Percentiles rank a stretch among this genome's conserved stretches.
These are phyloP conservation scores for Hanseniaspora clermontiae DNA, from an alignment of 805 yeast genomes.

Conservation along the genomic window DNA sequence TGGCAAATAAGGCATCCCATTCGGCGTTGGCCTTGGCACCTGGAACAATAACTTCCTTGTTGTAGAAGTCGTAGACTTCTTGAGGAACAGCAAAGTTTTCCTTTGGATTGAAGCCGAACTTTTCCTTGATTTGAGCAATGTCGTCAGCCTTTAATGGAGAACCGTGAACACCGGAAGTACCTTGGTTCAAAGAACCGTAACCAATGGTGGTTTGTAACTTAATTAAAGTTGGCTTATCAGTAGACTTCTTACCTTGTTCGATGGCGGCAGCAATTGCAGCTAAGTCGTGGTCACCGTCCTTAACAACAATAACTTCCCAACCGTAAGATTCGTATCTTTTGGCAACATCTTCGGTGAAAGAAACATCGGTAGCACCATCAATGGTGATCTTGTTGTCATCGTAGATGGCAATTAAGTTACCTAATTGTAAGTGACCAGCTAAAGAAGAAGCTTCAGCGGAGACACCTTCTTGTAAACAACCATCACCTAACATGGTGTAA, in stretches of 20 bases:
- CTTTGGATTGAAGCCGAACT: conserved; percentile 79
- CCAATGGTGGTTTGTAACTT: conserved; percentile 87
- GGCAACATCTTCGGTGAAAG: conserved; percentile 87
- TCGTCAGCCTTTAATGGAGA: conserved; percentile 91
- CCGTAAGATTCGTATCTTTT: conserved; percentile 84
- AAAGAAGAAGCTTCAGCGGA: conserved; percentile 85
- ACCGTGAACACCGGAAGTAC: conserved; percentile 92
- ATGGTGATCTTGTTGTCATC: conserved; percentile 95
- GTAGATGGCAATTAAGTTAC: conserved; percentile 87
- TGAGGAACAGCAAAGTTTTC: conserved; percentile 66
- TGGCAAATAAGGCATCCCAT: conserved; percentile 57
- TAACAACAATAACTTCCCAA: conserved; percentile 73
- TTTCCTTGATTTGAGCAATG: conserved; percentile 68
- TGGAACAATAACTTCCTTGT: conserved; percentile 38
- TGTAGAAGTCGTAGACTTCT: conserved; percentile 66
- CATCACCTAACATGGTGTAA: conserved; percentile 83
- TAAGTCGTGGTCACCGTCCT: conserved; percentile 70
- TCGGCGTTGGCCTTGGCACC: conserved; percentile 58
- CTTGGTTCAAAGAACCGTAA: conserved; percentile 73
- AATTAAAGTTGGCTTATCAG: conserved; percentile 78
- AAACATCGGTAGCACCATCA: conserved; percentile 80
- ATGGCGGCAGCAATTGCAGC: conserved; percentile 61
- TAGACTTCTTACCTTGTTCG: conserved; percentile 62
- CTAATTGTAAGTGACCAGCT: conserved; percentile 91
- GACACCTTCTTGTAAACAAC: conserved; percentile 97